phyloP scores from a whole-genome alignment of 768 basidiomycete species.

The Russula sp. region DNA sequence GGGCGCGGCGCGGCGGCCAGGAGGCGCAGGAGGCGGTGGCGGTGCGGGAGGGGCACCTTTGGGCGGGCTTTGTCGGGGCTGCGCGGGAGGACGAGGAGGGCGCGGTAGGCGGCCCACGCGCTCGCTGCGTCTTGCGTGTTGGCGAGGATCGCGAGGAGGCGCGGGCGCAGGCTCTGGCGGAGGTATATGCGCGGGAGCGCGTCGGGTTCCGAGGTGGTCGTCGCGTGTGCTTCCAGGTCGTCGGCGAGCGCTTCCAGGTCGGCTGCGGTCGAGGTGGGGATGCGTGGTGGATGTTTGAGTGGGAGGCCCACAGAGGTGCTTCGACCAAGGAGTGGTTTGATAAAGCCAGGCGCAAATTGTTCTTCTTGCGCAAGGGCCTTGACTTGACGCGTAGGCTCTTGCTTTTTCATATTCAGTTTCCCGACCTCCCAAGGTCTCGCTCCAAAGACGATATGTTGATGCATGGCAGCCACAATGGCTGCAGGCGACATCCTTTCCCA shows the following conservation, averaged over 20 bases:
- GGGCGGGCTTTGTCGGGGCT: not conserved
- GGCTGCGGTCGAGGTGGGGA: slow-evolving; percentile 7
- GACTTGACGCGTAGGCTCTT: not conserved
- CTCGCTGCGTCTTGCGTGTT: slow-evolving; percentile 5
- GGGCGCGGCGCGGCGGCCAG: slow-evolving; percentile 45
- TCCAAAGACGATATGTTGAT: slow-evolving; percentile 16
- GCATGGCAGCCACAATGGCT: slow-evolving; percentile 11
- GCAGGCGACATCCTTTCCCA: slow-evolving; percentile 2
- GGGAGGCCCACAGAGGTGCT: slow-evolving; percentile 13
- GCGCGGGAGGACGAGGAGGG: slow-evolving; percentile 28
- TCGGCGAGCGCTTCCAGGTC: slow-evolving; percentile 16
- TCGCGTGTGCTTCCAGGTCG: slow-evolving; percentile 9
- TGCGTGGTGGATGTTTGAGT: slow-evolving; percentile 4
- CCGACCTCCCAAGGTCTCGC: slow-evolving; percentile 5
- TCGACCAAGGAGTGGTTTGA: slow-evolving; percentile 11
- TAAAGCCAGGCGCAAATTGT: not conserved
- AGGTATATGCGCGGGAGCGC: slow-evolving; percentile 11
- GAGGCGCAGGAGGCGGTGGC: slow-evolving; percentile 57
- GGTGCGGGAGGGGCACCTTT: slow-evolving; percentile 36
- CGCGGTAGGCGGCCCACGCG: slow-evolving; percentile 43
- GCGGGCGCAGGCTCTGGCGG: slow-evolving; percentile 2
- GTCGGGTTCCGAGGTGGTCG: not conserved
- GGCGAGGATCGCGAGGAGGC: slow-evolving; percentile 12
- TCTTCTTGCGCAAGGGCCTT: not conserved
- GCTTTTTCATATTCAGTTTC: not conserved